Base-by-base conservation (phyloP, 768 basidiomycete species). In the Candolleomyces aberdarensis region DNA sequence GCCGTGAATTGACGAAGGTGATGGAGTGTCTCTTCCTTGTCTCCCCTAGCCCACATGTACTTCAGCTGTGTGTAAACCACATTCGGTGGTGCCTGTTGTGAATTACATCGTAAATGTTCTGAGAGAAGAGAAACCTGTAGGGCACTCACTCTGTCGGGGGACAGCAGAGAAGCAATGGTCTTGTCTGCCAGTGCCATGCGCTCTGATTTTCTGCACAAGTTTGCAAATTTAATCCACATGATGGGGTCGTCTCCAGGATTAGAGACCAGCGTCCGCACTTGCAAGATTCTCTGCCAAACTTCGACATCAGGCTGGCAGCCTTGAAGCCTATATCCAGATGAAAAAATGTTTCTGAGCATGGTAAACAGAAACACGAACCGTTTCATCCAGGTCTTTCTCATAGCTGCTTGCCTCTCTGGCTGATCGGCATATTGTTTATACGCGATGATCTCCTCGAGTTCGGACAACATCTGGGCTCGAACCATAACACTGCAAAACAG, bases 221-320 rank as follows among this genome's bases (percentile, higher is more conserved):
- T 98, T 2, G 96, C 94, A 69, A 99, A 98, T 75, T 97, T 95
- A 75, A 99, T 97, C 95, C 96, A 98, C 87, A 97, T 98, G 50
- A 91, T 85, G 48, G 92, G 93, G 70, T 98, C 95, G 63, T 97
- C 94, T 64, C 92, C 92, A 0, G 97, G 96, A 48, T 86, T 91
- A 29, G 98, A 80, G 20, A 99, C 95, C 56, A 98, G 81, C 0
- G 96, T 94, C 57, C 97, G 85, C 53, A 99, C 94, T 79, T 98
- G 96, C 9, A 99, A 79, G 57, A 98, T 92, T 19, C 96, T 87
- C 72, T 98, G 97, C 97, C 97, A 99, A 5, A 97, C 94, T 74
- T 99, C 97, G 39, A 98, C 96, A 67, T 98, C 97, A 22, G 94
- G 93, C 70, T 98, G 95, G 74, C 96, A 98, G 1, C 95, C 97